Conservation (phyloP, 2,329 filamentous ascomycete genomes). For the Penicillium psychrosexuale region DNA sequence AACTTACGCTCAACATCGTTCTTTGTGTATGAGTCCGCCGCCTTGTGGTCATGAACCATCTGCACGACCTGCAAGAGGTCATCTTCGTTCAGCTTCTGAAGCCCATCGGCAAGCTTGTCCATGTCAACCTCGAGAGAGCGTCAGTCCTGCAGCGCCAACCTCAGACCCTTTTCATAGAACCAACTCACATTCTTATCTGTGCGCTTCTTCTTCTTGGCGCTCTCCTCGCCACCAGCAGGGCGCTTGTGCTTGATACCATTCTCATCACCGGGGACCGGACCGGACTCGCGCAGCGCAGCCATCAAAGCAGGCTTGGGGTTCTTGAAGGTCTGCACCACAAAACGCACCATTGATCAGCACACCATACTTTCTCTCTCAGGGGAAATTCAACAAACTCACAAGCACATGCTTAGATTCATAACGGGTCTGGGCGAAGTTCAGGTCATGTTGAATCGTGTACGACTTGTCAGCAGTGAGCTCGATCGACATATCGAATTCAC, state of each 20-base stretch:
- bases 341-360: neutral
- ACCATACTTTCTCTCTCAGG: neutral
- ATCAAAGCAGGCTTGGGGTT: conserved; percentile 88
- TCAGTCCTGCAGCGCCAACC: conserved; percentile 1
- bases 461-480: conserved; percentile 85
- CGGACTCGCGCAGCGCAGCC: conserved; percentile 74
- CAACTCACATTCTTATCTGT: conserved; percentile 56
- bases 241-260: conserved; percentile 64
- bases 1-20: conserved; percentile 90
- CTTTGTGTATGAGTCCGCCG: conserved; percentile 88
- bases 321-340: conserved; percentile 64
- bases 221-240: conserved; percentile 54
- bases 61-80: conserved; percentile 93
- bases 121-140: conserved; percentile 63
- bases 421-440: conserved; percentile 78
- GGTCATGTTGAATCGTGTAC: conserved; percentile 75
- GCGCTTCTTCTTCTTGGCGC: conserved; percentile 74
- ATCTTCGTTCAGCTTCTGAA: conserved; percentile 87
- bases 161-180: too few relatives aligned
- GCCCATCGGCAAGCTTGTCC: conserved; percentile 91
- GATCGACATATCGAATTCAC: conserved; percentile 94
- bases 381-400: conserved; percentile 42
- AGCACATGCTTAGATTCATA: conserved; percentile 83
- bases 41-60: conserved; percentile 97
- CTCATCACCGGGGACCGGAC: conserved; percentile 72